Conservation (phyloP, 1,284 basidiomycete genomes). For the Moesziomyces antarcticus region DNA sequence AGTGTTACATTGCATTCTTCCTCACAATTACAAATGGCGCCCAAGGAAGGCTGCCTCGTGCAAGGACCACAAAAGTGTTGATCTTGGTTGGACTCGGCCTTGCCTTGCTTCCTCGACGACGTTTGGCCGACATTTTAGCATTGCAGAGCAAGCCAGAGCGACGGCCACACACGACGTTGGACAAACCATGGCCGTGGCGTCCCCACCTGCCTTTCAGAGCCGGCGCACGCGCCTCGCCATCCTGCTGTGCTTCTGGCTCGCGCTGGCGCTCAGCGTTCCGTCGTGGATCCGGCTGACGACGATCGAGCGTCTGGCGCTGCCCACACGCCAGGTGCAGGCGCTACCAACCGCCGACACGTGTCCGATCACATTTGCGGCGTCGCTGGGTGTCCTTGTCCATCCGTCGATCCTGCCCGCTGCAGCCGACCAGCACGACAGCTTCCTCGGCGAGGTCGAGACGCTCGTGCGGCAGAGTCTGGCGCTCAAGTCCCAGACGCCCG, state of each 20-base stretch:
- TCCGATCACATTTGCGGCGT: conserved; percentile 29
- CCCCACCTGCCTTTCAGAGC: conserved; percentile 37
- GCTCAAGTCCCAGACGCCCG: conserved; percentile 14
- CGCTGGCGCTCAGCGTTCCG: conserved; percentile 46
- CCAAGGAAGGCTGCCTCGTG: background rate
- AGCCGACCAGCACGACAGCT: background rate
- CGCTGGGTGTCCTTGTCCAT: conserved; percentile 17
- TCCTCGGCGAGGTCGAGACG: conserved; percentile 22
- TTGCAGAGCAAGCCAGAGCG: too few relatives aligned
- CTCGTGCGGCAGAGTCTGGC: conserved; percentile 32
- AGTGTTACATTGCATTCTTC: too few relatives aligned
- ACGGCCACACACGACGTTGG: too few relatives aligned
- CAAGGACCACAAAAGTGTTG: conserved; percentile 17
- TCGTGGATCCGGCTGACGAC: conserved; percentile 58
- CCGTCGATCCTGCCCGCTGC: conserved; percentile 4
- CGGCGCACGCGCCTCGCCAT: conserved; percentile 37
- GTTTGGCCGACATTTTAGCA: too few relatives aligned
- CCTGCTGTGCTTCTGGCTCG: conserved; percentile 48
- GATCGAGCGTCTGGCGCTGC: conserved; percentile 57
- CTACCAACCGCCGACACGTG: conserved; percentile 24
- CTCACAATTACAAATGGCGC: too few relatives aligned
- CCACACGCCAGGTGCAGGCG: conserved; percentile 27
- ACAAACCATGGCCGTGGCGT: background rate
- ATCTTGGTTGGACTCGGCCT: conserved; percentile 1
- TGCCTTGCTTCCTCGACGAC: too few relatives aligned